Conservation (phyloP, 2,329 filamentous ascomycete genomes). For the Phoma sp. region DNA sequence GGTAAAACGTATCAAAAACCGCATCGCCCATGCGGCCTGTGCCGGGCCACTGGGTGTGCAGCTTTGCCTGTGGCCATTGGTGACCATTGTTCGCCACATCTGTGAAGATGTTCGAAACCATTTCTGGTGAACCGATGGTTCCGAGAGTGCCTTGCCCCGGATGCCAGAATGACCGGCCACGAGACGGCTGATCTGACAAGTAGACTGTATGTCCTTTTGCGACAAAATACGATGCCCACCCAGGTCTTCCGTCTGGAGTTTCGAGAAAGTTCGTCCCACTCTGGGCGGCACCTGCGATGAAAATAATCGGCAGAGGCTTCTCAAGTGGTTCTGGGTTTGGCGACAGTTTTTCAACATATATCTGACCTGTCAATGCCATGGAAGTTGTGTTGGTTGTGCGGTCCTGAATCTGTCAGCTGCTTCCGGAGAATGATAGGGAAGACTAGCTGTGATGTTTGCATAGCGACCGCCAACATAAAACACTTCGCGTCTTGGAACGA, state of each 20-base stretch:
- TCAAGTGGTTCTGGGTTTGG: not conserved
- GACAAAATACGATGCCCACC: constrained; percentile 58
- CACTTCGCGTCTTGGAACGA: constrained; percentile 24
- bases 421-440: not conserved
- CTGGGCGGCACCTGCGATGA: constrained; percentile 24
- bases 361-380: constrained; percentile 6
- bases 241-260: constrained; percentile 56
- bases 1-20: constrained; percentile 13
- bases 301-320: constrained; percentile 9
- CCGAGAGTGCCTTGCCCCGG: constrained; percentile 11
- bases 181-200: constrained; percentile 54
- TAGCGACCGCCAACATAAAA: constrained; percentile 24
- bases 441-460: constrained; percentile 18
- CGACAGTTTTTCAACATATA: constrained; percentile 19
- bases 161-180: constrained; percentile 51
- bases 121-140: not conserved
- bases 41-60: constrained; percentile 54
- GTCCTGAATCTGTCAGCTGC: constrained; percentile 1
- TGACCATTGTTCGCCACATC: constrained; percentile 10
- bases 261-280: constrained; percentile 38
- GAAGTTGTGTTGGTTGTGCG: constrained; percentile 8
- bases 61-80: constrained; percentile 49
- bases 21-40: not conserved
- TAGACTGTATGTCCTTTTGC: constrained; percentile 55
- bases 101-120: constrained; percentile 12